Evolutionary conservation across 129 eudicot genomes (phyloP).

Genomic region (Sambucus nigra): DNA sequence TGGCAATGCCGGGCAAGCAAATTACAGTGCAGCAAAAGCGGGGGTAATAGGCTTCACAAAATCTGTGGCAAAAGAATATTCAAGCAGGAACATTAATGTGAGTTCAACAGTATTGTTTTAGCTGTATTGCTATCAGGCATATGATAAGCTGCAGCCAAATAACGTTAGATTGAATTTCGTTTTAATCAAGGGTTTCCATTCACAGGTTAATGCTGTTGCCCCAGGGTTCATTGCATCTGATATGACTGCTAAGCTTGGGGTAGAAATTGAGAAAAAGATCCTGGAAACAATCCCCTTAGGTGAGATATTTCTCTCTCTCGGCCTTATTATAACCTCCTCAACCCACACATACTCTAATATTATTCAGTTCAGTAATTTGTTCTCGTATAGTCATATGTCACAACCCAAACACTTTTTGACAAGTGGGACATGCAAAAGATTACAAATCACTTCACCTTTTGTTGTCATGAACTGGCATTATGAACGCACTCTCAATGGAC

Average conservation of each 20-base stretch:
- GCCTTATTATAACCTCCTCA: no score
- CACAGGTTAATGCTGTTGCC: slow-evolving; percentile 90
- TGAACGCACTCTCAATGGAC: no score
- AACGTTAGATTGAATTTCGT: background rate
- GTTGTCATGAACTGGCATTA: no score
- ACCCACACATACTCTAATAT: no score
- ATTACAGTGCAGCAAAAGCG: slow-evolving; percentile 97
- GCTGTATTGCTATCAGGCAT: background rate
- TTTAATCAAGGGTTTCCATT: background rate
- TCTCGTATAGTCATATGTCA: background rate
- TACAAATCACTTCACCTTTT: background rate
- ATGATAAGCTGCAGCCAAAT: background rate
- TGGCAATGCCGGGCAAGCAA: slow-evolving; percentile 96
- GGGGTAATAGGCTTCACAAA: slow-evolving; percentile 94
- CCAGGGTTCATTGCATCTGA: slow-evolving; percentile 99
- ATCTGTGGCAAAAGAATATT: slow-evolving; percentile 88
- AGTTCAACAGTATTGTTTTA: slow-evolving; percentile 15
- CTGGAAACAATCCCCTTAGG: slow-evolving; percentile 77
- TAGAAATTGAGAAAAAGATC: slow-evolving; percentile 76
- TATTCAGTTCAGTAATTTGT: background rate
- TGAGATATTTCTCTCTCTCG: slow-evolving; percentile 20
- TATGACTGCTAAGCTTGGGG: slow-evolving; percentile 93
- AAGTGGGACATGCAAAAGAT: background rate
- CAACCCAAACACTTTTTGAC: no score
- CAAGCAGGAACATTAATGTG: slow-evolving; percentile 85